Conservation (phyloP, 2,329 filamentous ascomycete genomes). For the Penicillium crustosum region DNA sequence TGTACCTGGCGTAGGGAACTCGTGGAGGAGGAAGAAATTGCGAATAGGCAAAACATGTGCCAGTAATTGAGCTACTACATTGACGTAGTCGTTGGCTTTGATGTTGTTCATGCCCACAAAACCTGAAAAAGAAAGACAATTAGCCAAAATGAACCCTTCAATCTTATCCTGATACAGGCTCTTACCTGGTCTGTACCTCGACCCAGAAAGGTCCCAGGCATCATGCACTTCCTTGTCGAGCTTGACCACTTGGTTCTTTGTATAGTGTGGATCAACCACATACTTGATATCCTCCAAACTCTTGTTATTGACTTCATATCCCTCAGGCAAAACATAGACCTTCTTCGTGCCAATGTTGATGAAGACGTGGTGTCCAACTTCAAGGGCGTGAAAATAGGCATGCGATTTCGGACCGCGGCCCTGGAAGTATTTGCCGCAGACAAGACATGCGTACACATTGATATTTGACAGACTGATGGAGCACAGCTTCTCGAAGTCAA, state of each 20-base stretch:
- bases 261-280: slow-evolving; percentile 87
- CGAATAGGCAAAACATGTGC: slow-evolving; percentile 85
- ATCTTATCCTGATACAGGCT: neutral
- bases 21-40: slow-evolving; percentile 87
- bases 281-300: slow-evolving; percentile 98
- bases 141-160: neutral
- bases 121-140: slow-evolving; percentile 41
- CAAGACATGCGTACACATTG: slow-evolving; percentile 96
- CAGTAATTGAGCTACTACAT: slow-evolving; percentile 88
- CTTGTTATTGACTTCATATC: slow-evolving; percentile 93
- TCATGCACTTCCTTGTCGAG: slow-evolving; percentile 64
- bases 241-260: slow-evolving; percentile 73
- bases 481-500: slow-evolving; percentile 98
- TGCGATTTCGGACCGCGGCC: slow-evolving; percentile 90
- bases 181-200: slow-evolving; percentile 76
- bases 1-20: slow-evolving; percentile 61
- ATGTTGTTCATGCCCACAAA: slow-evolving; percentile 99
- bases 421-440: slow-evolving; percentile 97
- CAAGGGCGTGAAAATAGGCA: slow-evolving; percentile 95
- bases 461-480: slow-evolving; percentile 95
- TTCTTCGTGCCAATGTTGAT: slow-evolving; percentile 78
- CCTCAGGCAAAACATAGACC: slow-evolving; percentile 70
- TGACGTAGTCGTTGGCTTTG: slow-evolving; percentile 98
- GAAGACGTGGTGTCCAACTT: slow-evolving; percentile 94
- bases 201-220: slow-evolving; percentile 76